These are phyloP conservation scores for Diophrys sp. DNA, from an alignment of 73 alveolate species.

Conservation along the genomic window DNA sequence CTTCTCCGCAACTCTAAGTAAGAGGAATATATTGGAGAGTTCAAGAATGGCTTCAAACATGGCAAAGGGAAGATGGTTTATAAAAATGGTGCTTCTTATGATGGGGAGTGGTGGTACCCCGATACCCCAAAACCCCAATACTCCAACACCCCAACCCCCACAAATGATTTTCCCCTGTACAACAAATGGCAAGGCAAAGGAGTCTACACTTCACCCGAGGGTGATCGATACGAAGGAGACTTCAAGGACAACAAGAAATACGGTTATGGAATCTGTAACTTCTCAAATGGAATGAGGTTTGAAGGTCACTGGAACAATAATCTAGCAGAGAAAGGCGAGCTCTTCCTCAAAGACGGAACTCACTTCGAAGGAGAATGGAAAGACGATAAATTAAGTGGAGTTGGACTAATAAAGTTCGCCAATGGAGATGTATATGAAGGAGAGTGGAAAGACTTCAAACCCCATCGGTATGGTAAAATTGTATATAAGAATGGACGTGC, in stretches of 20 bases:
- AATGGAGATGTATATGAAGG: conserved; percentile 57
- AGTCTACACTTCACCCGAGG: conserved; percentile 10
- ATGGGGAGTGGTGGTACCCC: conserved; percentile 20
- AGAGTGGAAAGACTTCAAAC: conserved; percentile 51
- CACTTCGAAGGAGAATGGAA: conserved; percentile 80
- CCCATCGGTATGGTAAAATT: conserved; percentile 50
- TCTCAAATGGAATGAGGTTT: conserved; percentile 40
- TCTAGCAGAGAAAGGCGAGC: conserved; percentile 53
- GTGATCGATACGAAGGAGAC: conserved; percentile 16
- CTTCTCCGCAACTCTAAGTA: conserved; percentile 12
- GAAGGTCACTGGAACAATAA: conserved; percentile 44
- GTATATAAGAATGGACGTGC: conserved; percentile 25
- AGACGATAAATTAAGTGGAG: conserved; percentile 71
- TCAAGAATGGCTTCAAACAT: conserved; percentile 39
- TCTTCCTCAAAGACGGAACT: conserved; percentile 57
- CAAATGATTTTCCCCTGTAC: too few relatives aligned
- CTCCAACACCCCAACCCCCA: too few relatives aligned
- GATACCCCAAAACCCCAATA: conserved; percentile 42
- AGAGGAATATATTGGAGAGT: conserved; percentile 23
- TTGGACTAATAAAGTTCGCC: conserved; percentile 57
- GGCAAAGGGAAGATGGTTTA: conserved; percentile 3
- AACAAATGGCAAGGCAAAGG: conserved; percentile 32
- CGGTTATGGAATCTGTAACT: neutral
- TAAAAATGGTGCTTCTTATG: neutral
- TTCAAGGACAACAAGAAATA: neutral